Evolutionary conservation across 257 asterid genomes (phyloP), one percentile per base, ranked within the genome.

Genomic region (Forsythia suspensa): DNA sequence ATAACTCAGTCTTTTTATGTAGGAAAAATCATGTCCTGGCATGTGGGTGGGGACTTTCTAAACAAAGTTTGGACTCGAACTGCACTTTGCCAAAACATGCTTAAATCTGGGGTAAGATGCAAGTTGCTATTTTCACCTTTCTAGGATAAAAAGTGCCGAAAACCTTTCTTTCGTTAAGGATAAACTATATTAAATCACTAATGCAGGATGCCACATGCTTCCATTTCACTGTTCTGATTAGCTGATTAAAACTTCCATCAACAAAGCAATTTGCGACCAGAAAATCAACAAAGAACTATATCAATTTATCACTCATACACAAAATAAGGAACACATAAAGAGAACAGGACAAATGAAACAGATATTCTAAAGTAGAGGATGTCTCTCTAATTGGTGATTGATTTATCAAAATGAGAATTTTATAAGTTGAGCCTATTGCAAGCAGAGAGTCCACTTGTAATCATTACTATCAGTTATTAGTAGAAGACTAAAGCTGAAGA

Each of bases 401-500:
- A 21, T 63, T 24, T 24, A 9, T 29, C 4, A 9, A 63, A 61
- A 63, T 24, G 38, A 21, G 70, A 63, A 24, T 20, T 63, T 24
- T 63, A 24, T 2, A 63, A 21, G 70, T 63, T 24, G 70, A 63
- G 39, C 16, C 8, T 10, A 63, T 8, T 24, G 70, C 70, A 24
- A 63, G 67, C 76, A 40, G 38, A 68, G 21, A 68, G 37, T 57
- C 24, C 51, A 70, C 79, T 34, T 42, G 57, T 24, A 74, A 73
- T 24, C 41, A 63, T 61, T 9, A 74, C 40, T 21, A 74, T 76
- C 29, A 66, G 38, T 71, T 38, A 36, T 65, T 74, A 73, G 13
- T 13, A 61, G 5, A 21, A 24, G 13, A 36, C 18, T 16, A 20
- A 42, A 72, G 75, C 61, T 70, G 52, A 78, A 61, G 61, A 57